Base-by-base conservation (phyloP, 2,329 filamentous ascomycete genomes). In the Endocalyx cinctus region DNA sequence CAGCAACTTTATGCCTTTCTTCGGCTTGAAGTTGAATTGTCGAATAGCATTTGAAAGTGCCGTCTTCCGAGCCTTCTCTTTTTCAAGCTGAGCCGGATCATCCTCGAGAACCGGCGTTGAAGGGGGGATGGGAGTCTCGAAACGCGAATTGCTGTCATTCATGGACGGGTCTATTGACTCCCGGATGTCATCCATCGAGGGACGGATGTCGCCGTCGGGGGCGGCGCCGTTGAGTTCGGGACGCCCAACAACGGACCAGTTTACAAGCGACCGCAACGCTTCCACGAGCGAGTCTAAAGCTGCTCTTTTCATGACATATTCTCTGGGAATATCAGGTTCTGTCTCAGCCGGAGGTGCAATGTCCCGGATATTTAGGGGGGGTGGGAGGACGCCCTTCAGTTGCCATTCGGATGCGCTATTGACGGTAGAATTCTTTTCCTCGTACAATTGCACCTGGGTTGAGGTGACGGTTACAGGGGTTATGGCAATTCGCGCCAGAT, bases 21-120 rank as follows among this genome's bases (percentile, higher is more conserved):
- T 98, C 0, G 94, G 88, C 59, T 98, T 98, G 69, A 90, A 96
- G 58, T 98, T 98, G 72, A 98, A 98, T 42, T 87, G 84, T 31
- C 82, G 79, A 34, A 96, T 84, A 2, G 85, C 90, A 49, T 94
- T 92, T 33, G 82, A 85, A 40, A 97, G 66, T 0, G 92, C 92
- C 6, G 87, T 97, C 64, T 98, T 98, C 42, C 84, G 77, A 39
- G 89, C 86, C 63, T 97, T 97, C 35, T 89, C 87, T 59, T 84
- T 94, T 53, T 97, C 92, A n/a, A 98, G 69, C 50, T 96, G 84
- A 42, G 81, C 87, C 0, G 90, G 90, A 51, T 98, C 92, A 53
- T 98, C 94, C 37, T 96, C 88, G 4, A 79, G 62, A 3, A 81
- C 65, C 14, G 79, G 84, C 0, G 85, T 88, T 5, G 77, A 82